phyloP scores from a whole-genome alignment of 805 yeast genomes.

The Helenozyma baotianmanensis region DNA sequence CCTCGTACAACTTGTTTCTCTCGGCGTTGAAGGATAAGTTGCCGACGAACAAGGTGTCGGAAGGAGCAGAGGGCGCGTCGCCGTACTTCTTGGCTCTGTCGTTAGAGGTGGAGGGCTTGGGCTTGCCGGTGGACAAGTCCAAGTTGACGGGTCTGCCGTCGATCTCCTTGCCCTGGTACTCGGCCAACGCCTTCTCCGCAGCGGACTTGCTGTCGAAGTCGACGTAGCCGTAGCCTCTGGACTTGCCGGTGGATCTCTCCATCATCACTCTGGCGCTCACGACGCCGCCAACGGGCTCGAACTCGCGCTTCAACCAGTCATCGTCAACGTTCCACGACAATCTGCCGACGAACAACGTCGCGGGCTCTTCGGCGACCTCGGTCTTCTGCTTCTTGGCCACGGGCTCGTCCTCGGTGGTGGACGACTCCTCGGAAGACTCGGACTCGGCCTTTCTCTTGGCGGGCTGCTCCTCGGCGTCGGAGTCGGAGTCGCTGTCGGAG shows the following conservation, averaged over 20 bases:
- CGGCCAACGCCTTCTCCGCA: conserved; percentile 83
- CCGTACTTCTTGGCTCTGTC: conserved; percentile 90
- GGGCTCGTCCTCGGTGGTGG: conserved; percentile 22
- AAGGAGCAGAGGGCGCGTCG: conserved; percentile 85
- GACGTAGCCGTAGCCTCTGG: conserved; percentile 97
- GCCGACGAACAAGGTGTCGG: conserved; percentile 94
- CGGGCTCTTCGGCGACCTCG: conserved; percentile 52
- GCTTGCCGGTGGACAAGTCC: conserved; percentile 85
- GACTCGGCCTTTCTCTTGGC: conserved; percentile 23
- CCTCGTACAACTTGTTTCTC: conserved; percentile 70
- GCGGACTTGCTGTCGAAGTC: conserved; percentile 74
- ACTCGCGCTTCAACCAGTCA: conserved; percentile 86
- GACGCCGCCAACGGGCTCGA: conserved; percentile 79
- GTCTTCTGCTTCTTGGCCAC: conserved; percentile 52
- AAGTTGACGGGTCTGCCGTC: conserved; percentile 96
- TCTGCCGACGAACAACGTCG: conserved; percentile 94
- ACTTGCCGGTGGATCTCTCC: conserved; percentile 88
- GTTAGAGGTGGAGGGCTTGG: conserved; percentile 52
- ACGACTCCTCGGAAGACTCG: conserved; percentile 17
- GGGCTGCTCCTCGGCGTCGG: conserved; percentile 20
- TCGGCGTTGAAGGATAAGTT: conserved; percentile 88
- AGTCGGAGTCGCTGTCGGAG: conserved; percentile 35
- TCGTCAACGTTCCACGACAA: conserved; percentile 96
- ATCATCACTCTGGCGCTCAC: conserved; percentile 85
- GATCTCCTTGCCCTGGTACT: conserved; percentile 87